Conservation (phyloP, 1,284 basidiomycete genomes). For the Boletus sp. region DNA sequence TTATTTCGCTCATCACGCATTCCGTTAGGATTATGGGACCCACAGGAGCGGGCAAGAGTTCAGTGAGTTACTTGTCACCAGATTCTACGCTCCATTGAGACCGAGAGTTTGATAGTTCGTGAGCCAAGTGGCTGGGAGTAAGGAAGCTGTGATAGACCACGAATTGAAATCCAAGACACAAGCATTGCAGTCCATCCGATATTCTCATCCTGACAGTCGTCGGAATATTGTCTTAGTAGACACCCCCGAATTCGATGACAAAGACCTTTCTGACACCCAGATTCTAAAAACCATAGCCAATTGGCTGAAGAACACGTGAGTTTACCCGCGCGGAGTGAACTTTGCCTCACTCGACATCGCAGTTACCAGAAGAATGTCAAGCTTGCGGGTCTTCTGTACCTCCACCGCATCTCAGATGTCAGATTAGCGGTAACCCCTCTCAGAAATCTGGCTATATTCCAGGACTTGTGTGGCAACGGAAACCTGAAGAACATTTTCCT, state of each 20-base stretch:
- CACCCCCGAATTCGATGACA: conserved; percentile 29
- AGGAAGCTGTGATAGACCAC: neutral
- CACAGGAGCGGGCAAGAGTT: conserved; percentile 42
- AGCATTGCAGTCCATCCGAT: conserved; percentile 14
- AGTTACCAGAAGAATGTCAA: conserved; percentile 19
- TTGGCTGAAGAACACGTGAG: conserved; percentile 26
- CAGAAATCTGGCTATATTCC: conserved; percentile 23
- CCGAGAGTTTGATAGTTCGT: conserved; percentile 17
- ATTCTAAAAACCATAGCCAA: conserved; percentile 20
- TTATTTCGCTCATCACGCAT: neutral
- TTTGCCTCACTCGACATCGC: neutral
- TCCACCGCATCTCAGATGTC: conserved; percentile 40
- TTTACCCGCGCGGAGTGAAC: neutral
- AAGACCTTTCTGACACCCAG: conserved; percentile 11
- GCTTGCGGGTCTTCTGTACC: conserved; percentile 28
- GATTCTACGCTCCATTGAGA: neutral
- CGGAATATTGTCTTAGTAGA: conserved; percentile 24
- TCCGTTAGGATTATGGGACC: conserved; percentile 38
- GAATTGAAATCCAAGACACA: conserved; percentile 10
- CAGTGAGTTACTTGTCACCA: conserved; percentile 24
- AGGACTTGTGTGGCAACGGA: conserved; percentile 23
- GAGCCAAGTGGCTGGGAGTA: conserved; percentile 14
- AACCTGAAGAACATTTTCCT: conserved; percentile 25
- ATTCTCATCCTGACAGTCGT: conserved; percentile 12
- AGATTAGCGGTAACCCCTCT: conserved; percentile 40